phyloP scores from a whole-genome alignment of 2,329 filamentous ascomycete species.

The Hymenoscyphus albidus region DNA sequence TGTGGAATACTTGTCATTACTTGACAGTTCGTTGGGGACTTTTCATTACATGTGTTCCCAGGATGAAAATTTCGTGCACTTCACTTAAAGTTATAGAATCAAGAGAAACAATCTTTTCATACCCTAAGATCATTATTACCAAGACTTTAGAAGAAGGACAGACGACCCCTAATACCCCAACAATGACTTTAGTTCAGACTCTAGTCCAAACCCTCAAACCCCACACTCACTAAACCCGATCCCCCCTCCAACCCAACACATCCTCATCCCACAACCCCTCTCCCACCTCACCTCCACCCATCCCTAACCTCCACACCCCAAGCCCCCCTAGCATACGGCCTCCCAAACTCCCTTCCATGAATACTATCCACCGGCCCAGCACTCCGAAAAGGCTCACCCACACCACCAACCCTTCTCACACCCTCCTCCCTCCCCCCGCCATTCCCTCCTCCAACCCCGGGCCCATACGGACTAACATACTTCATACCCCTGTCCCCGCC shows the following conservation, averaged over 20 bases:
- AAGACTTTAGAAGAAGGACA: too few species aligned
- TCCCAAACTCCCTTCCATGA: conserved; percentile 1
- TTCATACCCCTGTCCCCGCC: neutral
- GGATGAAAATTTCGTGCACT: too few species aligned
- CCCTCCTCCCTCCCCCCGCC: neutral
- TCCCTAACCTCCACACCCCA: conserved; percentile 8
- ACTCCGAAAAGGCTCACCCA: neutral
- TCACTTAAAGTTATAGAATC: too few species aligned
- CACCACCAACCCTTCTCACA: neutral
- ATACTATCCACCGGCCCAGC: neutral
- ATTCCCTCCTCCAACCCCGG: neutral
- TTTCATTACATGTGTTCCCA: too few species aligned
- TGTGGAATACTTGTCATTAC: too few species aligned
- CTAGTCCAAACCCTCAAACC: neutral
- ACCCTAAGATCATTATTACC: too few species aligned
- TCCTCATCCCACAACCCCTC: neutral
- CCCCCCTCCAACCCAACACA: too few species aligned
- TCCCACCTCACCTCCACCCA: neutral
- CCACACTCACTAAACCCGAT: neutral
- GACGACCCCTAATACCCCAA: too few species aligned
- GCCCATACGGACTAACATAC: conserved; percentile 1
- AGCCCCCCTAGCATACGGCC: conserved; percentile 5
- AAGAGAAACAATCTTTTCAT: too few species aligned
- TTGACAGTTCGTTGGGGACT: too few species aligned
- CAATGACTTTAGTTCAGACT: too few species aligned